A percentile compares a stretch with the other conserved stretches of the same genome.
These are phyloP conservation scores for Plantago rigida DNA, from an alignment of 305 asterid genomes.

Conservation along the genomic window DNA sequence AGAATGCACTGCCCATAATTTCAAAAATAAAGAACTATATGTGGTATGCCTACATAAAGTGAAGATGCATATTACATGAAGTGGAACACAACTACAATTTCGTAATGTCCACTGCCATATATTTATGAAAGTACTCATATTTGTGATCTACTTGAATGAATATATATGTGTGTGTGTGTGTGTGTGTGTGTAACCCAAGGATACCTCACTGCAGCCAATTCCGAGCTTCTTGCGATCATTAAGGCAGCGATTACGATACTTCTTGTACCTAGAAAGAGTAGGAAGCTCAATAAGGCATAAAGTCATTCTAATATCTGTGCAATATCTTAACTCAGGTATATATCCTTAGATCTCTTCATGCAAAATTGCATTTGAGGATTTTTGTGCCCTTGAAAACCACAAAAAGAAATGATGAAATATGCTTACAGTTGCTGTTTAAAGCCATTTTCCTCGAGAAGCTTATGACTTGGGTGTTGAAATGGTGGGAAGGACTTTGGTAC, in stretches of 20 bases:
- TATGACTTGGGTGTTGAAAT: constrained; percentile 82
- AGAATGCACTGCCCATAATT: no score
- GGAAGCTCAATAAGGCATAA: constrained; percentile 20
- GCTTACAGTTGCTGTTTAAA: constrained; percentile 80
- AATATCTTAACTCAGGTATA: constrained; percentile 2
- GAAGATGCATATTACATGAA: no score
- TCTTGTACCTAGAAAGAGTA: constrained; percentile 50
- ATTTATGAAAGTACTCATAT: no score
- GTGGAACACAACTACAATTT: no score
- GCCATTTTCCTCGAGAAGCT: constrained; percentile 82
- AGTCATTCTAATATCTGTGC: neutral
- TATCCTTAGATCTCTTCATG: constrained; percentile 10
- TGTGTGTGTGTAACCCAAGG: no score
- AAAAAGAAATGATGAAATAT: constrained; percentile 12
- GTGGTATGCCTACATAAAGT: no score
- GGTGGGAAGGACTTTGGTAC: constrained; percentile 72
- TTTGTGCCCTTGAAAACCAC: constrained; percentile 7
- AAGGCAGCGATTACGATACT: constrained; percentile 52
- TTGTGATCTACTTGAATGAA: no score
- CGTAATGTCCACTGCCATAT: no score
- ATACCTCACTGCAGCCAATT: constrained; percentile 47
- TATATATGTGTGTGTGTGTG: no score
- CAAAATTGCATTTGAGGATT: constrained; percentile 1
- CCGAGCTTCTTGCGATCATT: constrained; percentile 43
- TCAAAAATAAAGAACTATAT: no score